Conservation (phyloP, 306 rosid species). For the Begonia loranthoides region DNA sequence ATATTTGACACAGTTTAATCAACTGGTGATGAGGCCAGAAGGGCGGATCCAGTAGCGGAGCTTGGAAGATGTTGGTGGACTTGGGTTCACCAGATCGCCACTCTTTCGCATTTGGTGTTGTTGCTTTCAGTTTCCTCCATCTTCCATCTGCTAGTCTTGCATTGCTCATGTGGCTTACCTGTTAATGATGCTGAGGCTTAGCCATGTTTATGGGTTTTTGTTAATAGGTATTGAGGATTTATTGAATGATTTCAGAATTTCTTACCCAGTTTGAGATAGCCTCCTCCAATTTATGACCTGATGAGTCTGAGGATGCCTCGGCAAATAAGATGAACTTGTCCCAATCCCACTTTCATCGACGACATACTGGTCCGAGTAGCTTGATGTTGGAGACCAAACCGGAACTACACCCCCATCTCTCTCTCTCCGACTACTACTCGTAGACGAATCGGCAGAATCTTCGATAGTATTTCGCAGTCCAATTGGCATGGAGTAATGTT, state of each 20-base stretch:
- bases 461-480: conserved; percentile 30
- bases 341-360: conserved; percentile 61
- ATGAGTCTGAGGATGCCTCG: conserved; percentile 88
- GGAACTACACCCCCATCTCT: conserved; percentile 83
- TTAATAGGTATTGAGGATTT: no score
- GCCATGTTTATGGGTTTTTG: not conserved
- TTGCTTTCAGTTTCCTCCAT: conserved; percentile 12
- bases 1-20: conserved; percentile 24
- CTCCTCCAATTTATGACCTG: conserved; percentile 70
- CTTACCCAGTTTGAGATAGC: conserved; percentile 88
- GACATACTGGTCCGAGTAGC: conserved; percentile 60
- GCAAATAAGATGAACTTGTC: conserved; percentile 54
- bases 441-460: conserved; percentile 73
- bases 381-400: conserved; percentile 75
- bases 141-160: conserved; percentile 16
- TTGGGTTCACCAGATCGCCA: conserved; percentile 21
- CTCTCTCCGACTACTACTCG: conserved; percentile 62
- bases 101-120: conserved; percentile 14
- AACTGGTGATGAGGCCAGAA: conserved; percentile 21
- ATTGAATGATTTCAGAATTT: not conserved
- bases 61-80: conserved; percentile 10
- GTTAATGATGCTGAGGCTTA: conserved; percentile 2
- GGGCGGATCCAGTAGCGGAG: conserved; percentile 12
- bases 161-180: conserved; percentile 31
- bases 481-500: conserved; percentile 14